Evolutionary conservation across 352 stramenopile genomes (phyloP), one percentile per base, ranked within the genome.

Genomic region (Globisporangium spinosum): DNA sequence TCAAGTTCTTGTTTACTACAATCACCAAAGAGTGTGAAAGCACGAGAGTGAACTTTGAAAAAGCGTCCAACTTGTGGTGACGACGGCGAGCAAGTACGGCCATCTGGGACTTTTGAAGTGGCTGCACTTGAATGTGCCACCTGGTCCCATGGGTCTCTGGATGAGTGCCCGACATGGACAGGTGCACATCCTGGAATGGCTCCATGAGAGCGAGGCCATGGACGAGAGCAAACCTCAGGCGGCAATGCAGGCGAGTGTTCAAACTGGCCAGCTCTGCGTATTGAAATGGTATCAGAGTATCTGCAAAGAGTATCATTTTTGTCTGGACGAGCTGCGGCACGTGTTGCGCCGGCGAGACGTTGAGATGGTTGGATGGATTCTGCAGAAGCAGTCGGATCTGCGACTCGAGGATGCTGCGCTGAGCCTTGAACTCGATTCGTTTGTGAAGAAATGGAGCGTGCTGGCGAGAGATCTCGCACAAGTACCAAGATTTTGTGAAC

Each of bases 321-420:
- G n/a, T n/a, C n/a, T n/a, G n/a, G n/a, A n/a, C n/a, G 59, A 65
- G 27, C 40, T 65, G 25, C 23, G n/a, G 59, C 2, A 12, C 7
- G 43, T 20, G 5, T 25, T 57, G 0, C 23, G 10, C 3, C 59
- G 59, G 3, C 23, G 32, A 32, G 40, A 65, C 17, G 15, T 56
- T 13, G 43, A 55, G 4, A 8, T 29, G 0, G 20, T 65, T 10
- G 10, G 12, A 17, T 40, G 40, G 38, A 45, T 67, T 35, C 12
- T 72, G 64, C n/a, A 3, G 51, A 58, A 58, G 40, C 75, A 32
- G n/a, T 60, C 53, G 34, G 45, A 57, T 45, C 45, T 58, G 27
- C 25, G 12, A 13, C 3, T 13, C 8, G 20, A 27, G 55, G 3
- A 10, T 27, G 17, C 17, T 3, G 9, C 3, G 2, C 2, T 13